Evolutionary conservation across 805 yeast genomes (phyloP).

Genomic region (Lachancea dasiensis): DNA sequence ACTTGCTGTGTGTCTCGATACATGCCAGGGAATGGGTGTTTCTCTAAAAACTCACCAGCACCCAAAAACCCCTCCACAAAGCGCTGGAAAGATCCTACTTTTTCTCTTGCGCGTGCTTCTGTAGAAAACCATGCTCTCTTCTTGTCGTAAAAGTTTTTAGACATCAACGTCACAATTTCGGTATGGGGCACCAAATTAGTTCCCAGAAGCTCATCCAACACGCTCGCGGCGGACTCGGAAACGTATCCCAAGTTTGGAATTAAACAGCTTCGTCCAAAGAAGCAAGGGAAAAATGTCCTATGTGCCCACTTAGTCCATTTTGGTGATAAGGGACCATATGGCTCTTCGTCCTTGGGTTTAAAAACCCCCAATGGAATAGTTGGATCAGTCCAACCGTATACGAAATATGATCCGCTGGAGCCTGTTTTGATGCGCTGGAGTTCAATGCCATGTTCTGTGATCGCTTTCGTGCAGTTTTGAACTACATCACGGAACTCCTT

Average conservation of each 20-base stretch:
- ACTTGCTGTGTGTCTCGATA: slow-evolving; percentile 11
- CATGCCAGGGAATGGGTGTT: slow-evolving; percentile 50
- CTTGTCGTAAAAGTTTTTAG: slow-evolving; percentile 37
- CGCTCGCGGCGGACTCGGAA: slow-evolving; percentile 65
- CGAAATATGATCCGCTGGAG: slow-evolving; percentile 65
- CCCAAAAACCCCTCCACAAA: slow-evolving; percentile 53
- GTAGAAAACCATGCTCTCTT: slow-evolving; percentile 17
- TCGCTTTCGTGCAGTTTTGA: slow-evolving; percentile 39
- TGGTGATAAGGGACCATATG: slow-evolving; percentile 71
- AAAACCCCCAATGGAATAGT: slow-evolving; percentile 49
- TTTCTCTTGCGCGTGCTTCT: slow-evolving; percentile 26
- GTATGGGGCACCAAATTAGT: slow-evolving; percentile 62
- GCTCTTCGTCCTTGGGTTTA: slow-evolving; percentile 78
- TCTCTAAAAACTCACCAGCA: slow-evolving; percentile 53
- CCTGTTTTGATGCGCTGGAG: slow-evolving; percentile 58
- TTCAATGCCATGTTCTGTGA: slow-evolving; percentile 37
- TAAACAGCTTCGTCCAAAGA: slow-evolving; percentile 66
- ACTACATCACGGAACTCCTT: slow-evolving; percentile 29
- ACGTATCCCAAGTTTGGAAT: slow-evolving; percentile 69
- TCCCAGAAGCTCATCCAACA: slow-evolving; percentile 55
- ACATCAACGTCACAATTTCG: slow-evolving; percentile 46
- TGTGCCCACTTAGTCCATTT: slow-evolving; percentile 80
- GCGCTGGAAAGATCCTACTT: slow-evolving; percentile 63
- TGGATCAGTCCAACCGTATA: slow-evolving; percentile 31
- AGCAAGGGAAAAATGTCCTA: slow-evolving; percentile 68